Percentiles rank a stretch among this genome's conserved stretches.
Conservation (phyloP, 345 rosid genomes). For the Salix brachista region DNA sequence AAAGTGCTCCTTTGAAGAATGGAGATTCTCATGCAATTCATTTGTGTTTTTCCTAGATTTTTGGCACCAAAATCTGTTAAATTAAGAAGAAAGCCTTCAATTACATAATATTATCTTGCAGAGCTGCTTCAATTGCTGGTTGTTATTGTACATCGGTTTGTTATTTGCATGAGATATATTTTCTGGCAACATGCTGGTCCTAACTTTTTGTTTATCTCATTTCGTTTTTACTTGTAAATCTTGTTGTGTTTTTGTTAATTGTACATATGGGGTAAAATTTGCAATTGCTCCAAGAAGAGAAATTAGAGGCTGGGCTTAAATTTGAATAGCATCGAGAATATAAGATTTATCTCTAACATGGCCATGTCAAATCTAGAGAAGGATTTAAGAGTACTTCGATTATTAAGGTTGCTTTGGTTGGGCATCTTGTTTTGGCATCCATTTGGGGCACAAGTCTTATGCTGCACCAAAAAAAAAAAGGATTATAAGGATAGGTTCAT, state of each 20-base stretch:
- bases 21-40: neutral
- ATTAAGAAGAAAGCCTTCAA: neutral
- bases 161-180: neutral
- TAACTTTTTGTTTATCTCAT: neutral
- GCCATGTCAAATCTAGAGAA: neutral
- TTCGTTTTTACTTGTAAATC: neutral
- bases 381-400: neutral
- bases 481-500: neutral
- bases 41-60: neutral
- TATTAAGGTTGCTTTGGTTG: neutral
- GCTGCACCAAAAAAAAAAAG: neutral
- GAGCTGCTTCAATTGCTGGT: neutral
- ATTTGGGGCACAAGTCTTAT: neutral
- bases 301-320: neutral
- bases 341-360: neutral
- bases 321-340: too few species aligned
- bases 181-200: neutral
- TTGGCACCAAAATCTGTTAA: neutral
- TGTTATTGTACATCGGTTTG: neutral
- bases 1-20: neutral
- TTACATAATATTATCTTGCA: neutral
- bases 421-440: neutral
- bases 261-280: neutral
- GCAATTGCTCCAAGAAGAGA: neutral
- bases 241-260: neutral